Evolutionary conservation across 768 basidiomycete species (phyloP).

Genomic region (Boletus eberwhitei): DNA sequence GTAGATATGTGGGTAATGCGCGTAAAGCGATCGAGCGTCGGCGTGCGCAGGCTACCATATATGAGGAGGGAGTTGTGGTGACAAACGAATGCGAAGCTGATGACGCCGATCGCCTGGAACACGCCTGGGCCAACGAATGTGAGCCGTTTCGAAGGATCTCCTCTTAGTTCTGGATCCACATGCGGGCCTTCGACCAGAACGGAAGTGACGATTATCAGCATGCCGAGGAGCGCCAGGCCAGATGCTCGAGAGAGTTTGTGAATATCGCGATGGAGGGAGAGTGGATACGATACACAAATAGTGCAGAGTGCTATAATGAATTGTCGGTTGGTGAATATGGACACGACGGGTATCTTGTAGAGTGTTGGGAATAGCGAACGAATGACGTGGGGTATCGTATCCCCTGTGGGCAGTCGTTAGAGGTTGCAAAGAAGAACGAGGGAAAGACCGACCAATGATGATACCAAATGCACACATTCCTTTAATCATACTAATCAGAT

Average conservation of each 20-base stretch:
- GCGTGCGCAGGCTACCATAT: slow-evolving; percentile 88
- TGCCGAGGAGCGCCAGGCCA: slow-evolving; percentile 85
- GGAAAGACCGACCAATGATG: slow-evolving; percentile 59
- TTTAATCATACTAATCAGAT: slow-evolving; percentile 27
- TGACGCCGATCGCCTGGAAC: slow-evolving; percentile 96
- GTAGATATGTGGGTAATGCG: slow-evolving; percentile 93
- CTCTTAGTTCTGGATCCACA: slow-evolving; percentile 69
- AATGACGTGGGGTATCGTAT: slow-evolving; percentile 94
- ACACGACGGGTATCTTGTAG: slow-evolving; percentile 65
- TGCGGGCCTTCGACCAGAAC: slow-evolving; percentile 83
- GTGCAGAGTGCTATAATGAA: slow-evolving; percentile 90
- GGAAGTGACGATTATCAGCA: slow-evolving; percentile 87
- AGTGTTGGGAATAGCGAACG: slow-evolving; percentile 76
- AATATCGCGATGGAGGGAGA: slow-evolving; percentile 95
- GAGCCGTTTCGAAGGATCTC: slow-evolving; percentile 70
- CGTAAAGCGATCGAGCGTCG: slow-evolving; percentile 91
- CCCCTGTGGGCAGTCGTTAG: slow-evolving; percentile 46
- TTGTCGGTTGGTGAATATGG: slow-evolving; percentile 77
- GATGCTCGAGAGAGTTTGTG: slow-evolving; percentile 95
- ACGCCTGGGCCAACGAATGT: slow-evolving; percentile 76
- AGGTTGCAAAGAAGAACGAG: neutral
- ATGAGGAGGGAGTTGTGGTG: slow-evolving; percentile 98
- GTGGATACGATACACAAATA: slow-evolving; percentile 84
- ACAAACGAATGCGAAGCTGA: slow-evolving; percentile 94
- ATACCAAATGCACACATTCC: slow-evolving; percentile 99